A percentile compares a stretch with the other conserved stretches of the same genome.
Conservation (phyloP, 1,284 basidiomycete species). For the Hymenochaete sp. region DNA sequence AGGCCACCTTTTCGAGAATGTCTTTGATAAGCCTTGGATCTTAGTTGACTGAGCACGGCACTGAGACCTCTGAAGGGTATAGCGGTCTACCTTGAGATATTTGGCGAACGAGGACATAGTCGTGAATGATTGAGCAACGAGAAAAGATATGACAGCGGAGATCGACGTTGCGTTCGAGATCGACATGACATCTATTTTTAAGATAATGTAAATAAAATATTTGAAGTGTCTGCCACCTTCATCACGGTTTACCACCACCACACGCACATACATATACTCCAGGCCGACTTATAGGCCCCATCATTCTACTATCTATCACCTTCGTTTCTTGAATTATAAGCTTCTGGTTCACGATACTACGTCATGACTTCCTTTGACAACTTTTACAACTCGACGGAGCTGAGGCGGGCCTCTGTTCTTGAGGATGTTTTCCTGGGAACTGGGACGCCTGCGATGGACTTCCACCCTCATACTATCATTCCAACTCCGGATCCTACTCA, state of each 20-base stretch:
- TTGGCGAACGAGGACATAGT: too few relatives aligned
- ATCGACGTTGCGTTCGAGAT: too few relatives aligned
- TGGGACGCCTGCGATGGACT: neutral
- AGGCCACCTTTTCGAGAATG: neutral
- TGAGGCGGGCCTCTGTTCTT: conserved; percentile 9
- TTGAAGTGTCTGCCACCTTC: conserved; percentile 6
- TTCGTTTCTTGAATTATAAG: too few relatives aligned
- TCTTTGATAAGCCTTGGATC: neutral
- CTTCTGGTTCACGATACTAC: conserved; percentile 2
- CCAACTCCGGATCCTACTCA: too few relatives aligned
- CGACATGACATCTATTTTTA: too few relatives aligned
- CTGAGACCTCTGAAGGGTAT: too few relatives aligned
- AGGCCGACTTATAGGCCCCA: neutral
- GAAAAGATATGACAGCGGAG: too few relatives aligned
- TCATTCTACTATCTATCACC: neutral
- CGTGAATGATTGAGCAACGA: too few relatives aligned
- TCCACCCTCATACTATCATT: conserved; percentile 1
- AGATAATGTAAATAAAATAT: too few relatives aligned
- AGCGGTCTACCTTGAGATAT: too few relatives aligned
- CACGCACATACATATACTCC: conserved; percentile 3
- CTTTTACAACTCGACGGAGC: neutral
- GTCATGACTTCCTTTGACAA: conserved; percentile 5
- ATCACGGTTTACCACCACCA: conserved; percentile 9
- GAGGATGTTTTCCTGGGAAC: conserved; percentile 13
- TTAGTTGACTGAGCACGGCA: too few relatives aligned